Evolutionary conservation across 169 alveolate species (phyloP).

Genomic region (Ichthyophthirius multifiliis): DNA sequence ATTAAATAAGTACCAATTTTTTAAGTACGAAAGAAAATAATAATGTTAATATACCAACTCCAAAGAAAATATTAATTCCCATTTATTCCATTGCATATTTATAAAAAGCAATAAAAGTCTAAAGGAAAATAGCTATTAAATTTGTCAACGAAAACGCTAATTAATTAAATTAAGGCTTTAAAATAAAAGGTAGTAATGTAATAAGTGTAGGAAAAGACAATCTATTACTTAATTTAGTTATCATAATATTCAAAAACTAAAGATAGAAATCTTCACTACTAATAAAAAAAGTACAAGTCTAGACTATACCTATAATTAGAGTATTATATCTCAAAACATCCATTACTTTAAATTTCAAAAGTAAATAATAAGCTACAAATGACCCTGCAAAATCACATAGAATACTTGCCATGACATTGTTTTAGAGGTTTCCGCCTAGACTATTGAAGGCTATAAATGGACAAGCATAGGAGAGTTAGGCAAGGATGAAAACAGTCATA

Average conservation of each 20-base stretch:
- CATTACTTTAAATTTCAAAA: background rate
- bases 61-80: background rate
- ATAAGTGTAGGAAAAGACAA: background rate
- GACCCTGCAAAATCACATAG: background rate
- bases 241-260: background rate
- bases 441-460: constrained; percentile 1
- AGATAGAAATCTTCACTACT: background rate
- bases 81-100: background rate
- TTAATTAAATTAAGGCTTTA: background rate
- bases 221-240: background rate
- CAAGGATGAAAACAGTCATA: background rate
- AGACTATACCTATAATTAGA: background rate
- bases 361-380: background rate
- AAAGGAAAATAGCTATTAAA: background rate
- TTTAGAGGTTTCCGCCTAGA: background rate
- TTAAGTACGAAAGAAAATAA: background rate
- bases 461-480: background rate
- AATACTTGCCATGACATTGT: background rate
- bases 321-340: background rate
- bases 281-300: background rate
- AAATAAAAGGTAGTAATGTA: background rate
- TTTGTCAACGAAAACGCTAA: background rate
- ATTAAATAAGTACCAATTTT: background rate
- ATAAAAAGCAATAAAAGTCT: background rate
- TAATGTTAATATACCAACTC: background rate